Conservation (phyloP, 306 rosid genomes). For the Ochetophila trinervis region DNA sequence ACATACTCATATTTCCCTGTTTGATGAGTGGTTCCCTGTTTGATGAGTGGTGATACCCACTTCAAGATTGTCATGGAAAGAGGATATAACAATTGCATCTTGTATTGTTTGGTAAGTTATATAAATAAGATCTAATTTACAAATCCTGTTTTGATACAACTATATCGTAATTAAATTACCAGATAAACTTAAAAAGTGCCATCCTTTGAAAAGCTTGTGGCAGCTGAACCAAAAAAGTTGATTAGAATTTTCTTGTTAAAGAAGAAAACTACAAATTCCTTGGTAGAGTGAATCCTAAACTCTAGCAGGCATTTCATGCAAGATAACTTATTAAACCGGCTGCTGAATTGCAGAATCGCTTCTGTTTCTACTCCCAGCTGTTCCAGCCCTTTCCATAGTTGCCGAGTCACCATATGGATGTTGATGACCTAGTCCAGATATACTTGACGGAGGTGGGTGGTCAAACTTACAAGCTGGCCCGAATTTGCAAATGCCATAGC, state of each 20-base stretch:
- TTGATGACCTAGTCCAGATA: slow-evolving; percentile 48
- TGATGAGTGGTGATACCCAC: too few species aligned
- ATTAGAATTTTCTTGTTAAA: slow-evolving; percentile 24
- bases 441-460: slow-evolving; percentile 39
- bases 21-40: too few species aligned
- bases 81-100: background rate
- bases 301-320: slow-evolving; percentile 30
- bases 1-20: background rate
- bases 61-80: background rate
- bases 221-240: slow-evolving; percentile 31
- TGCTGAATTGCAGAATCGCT: slow-evolving; percentile 42
- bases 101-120: slow-evolving; percentile 1
- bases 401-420: slow-evolving; percentile 35
- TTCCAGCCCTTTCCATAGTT: slow-evolving; percentile 38
- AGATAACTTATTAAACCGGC: slow-evolving; percentile 30
- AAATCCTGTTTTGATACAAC: slow-evolving; percentile 2
- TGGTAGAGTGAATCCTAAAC: slow-evolving; percentile 34
- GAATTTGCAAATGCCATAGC: slow-evolving; percentile 88
- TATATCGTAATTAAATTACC: slow-evolving; percentile 23
- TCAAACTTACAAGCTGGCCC: slow-evolving; percentile 91
- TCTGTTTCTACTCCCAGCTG: slow-evolving; percentile 45
- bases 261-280: slow-evolving; percentile 33
- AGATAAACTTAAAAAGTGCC: slow-evolving; percentile 36
- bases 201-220: slow-evolving; percentile 44
- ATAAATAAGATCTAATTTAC: slow-evolving; percentile 22